These are phyloP conservation scores for Citrus glauca DNA, from an alignment of 345 rosid genomes.

Conservation along the genomic window DNA sequence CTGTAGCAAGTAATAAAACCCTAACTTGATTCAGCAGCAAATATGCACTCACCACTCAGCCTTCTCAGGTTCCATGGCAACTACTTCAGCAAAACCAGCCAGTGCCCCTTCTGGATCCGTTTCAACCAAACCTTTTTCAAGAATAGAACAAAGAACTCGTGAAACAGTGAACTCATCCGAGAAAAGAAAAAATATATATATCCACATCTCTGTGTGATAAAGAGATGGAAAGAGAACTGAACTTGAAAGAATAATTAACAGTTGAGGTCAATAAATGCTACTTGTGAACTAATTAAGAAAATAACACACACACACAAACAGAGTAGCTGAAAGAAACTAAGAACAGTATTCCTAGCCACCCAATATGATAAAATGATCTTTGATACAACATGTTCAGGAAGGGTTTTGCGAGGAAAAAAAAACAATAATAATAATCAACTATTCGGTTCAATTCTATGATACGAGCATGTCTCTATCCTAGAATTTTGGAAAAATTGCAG, in stretches of 20 bases:
- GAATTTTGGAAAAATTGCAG: neutral
- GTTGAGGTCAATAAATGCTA: neutral
- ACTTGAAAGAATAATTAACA: neutral
- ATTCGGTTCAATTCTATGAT: neutral
- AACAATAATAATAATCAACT: neutral
- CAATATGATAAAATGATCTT: neutral
- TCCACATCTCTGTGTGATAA: neutral
- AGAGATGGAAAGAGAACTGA: neutral
- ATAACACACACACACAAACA: neutral
- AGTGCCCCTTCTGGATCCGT: slow-evolving; percentile 93
- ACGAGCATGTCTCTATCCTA: neutral
- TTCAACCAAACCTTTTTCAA: slow-evolving; percentile 74
- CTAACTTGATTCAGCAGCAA: neutral
- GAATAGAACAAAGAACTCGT: neutral
- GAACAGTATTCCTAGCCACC: neutral
- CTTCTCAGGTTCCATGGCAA: slow-evolving; percentile 94
- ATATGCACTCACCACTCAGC: slow-evolving; percentile 77
- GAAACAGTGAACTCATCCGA: neutral
- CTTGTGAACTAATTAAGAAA: neutral
- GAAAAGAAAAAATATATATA: neutral
- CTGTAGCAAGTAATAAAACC: neutral
- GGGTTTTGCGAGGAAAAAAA: neutral
- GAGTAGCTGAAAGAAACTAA: neutral
- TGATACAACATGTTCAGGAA: neutral
- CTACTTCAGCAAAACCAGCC: slow-evolving; percentile 90